phyloP scores from a whole-genome alignment of 352 stramenopile species.

The Pythium pyrilobum region DNA sequence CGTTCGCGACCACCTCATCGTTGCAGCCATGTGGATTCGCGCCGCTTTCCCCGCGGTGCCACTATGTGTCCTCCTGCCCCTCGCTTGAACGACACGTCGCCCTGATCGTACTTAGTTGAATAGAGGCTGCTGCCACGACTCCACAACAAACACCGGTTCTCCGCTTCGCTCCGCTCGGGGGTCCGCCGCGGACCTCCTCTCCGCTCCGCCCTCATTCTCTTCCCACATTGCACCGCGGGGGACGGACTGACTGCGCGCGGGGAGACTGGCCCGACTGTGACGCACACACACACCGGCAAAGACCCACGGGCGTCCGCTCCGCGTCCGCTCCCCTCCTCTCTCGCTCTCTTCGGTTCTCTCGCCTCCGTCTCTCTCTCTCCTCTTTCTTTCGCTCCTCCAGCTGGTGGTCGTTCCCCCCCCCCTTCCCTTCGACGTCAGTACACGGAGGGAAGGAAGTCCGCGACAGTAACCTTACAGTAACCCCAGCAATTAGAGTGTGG shows the following conservation, averaged over 20 bases:
- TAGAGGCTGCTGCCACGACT: too few species aligned
- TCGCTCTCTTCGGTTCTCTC: not conserved
- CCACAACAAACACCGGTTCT: too few species aligned
- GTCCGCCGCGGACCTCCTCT: not conserved
- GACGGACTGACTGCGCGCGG: slow-evolving; percentile 2
- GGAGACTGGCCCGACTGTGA: too few species aligned
- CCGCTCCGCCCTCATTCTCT: not conserved
- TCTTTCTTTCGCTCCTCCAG: slow-evolving; percentile 11
- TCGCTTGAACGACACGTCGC: slow-evolving; percentile 1
- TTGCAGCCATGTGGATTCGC: slow-evolving; percentile 9
- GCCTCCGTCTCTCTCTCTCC: not conserved
- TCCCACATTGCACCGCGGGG: not conserved
- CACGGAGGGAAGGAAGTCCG: not conserved
- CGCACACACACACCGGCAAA: too few species aligned
- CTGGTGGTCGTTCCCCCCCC: not conserved
- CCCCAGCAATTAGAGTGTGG: too few species aligned
- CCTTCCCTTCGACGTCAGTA: not conserved
- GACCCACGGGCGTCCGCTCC: too few species aligned
- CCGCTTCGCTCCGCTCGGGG: too few species aligned
- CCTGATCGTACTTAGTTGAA: slow-evolving; percentile 9
- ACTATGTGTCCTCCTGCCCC: too few species aligned
- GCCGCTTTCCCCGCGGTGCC: not conserved
- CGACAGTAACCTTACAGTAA: too few species aligned
- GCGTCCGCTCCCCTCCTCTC: too few species aligned
- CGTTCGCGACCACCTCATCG: not conserved